These are phyloP conservation scores for Heliocybe sulcata DNA, from an alignment of 1,284 basidiomycete species.

Conservation along the genomic window DNA sequence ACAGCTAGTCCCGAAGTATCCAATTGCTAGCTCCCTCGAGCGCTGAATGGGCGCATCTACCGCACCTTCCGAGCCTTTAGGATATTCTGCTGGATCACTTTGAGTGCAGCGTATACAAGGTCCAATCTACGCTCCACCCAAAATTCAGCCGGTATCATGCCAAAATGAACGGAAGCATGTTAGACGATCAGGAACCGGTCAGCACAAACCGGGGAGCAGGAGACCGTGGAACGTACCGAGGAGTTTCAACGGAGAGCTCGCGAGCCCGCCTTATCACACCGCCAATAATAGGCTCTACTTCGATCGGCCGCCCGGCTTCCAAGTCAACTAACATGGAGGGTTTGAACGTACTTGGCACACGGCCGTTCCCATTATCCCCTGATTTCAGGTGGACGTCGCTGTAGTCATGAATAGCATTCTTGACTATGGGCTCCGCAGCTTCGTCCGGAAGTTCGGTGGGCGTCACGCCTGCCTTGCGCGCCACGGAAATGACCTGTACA, in stretches of 20 bases:
- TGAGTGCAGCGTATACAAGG: constrained; percentile 9
- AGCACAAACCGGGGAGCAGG: neutral
- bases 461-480: constrained; percentile 16
- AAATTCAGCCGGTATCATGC: neutral
- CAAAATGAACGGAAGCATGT: neutral
- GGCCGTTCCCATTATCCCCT: constrained; percentile 1
- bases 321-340: constrained; percentile 16
- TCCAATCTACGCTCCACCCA: constrained; percentile 1
- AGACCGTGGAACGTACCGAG: constrained; percentile 10
- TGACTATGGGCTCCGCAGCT: constrained; percentile 6
- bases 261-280: constrained; percentile 10
- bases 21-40: neutral
- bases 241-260: constrained; percentile 8
- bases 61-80: neutral
- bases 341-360: constrained; percentile 9
- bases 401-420: constrained; percentile 10
- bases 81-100: constrained; percentile 8
- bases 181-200: neutral
- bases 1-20: neutral
- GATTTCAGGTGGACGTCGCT: constrained; percentile 8
- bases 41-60: neutral
- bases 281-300: constrained; percentile 15
- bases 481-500: constrained; percentile 28
- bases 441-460: constrained; percentile 10
- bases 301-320: constrained; percentile 14